Percentiles rank a stretch among this genome's conserved stretches.
These are phyloP conservation scores for Diaporthe ilicicola DNA, from an alignment of 2,329 filamentous ascomycete genomes.

Conservation along the genomic window DNA sequence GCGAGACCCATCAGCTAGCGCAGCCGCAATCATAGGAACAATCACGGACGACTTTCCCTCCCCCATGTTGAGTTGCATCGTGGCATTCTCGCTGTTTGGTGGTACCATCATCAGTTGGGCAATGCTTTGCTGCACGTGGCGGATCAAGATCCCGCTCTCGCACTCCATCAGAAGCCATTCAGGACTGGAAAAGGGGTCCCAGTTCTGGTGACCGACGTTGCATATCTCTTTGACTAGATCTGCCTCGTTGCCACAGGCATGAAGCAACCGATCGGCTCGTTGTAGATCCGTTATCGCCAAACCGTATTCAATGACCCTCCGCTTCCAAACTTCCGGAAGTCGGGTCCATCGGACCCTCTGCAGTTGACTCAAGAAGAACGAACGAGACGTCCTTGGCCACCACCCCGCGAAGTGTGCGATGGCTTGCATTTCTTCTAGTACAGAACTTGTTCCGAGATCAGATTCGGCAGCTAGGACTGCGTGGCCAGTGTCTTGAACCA, in stretches of 20 bases:
- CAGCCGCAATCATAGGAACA: conserved; percentile 67
- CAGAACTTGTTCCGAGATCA: not conserved
- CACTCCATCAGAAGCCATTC: conserved; percentile 72
- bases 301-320: conserved; percentile 49
- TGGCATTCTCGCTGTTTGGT: conserved; percentile 50
- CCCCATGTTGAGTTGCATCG: conserved; percentile 77
- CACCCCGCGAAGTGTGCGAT: conserved; percentile 5
- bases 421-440: not conserved
- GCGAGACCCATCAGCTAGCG: conserved; percentile 57
- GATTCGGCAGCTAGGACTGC: not conserved
- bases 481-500: not conserved
- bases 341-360: conserved; percentile 29
- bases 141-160: conserved; percentile 69
- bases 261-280: conserved; percentile 50
- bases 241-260: conserved; percentile 34
- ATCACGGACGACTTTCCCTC: conserved; percentile 77
- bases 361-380: conserved; percentile 47
- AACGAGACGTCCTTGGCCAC: conserved; percentile 42
- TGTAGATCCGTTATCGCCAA: conserved; percentile 51
- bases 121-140: conserved; percentile 66
- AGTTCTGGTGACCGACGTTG: conserved; percentile 64
- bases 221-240: conserved; percentile 52
- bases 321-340: conserved; percentile 45
- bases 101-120: conserved; percentile 63
- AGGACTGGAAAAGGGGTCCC: conserved; percentile 59